Evolutionary conservation across 805 yeast species (phyloP).

Genomic region (Candida andamanensis): DNA sequence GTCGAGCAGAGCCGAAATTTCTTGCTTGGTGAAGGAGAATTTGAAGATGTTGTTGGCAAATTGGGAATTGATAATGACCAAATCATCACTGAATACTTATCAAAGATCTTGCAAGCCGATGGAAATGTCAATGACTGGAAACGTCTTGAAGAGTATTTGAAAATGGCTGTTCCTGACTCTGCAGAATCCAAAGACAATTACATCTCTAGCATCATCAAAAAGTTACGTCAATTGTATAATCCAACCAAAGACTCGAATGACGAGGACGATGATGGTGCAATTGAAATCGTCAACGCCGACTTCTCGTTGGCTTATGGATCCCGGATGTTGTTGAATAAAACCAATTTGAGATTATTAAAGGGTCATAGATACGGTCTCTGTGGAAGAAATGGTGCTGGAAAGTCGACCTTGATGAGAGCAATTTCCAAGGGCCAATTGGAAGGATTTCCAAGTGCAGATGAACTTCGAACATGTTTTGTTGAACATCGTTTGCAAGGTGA

Average conservation of each 20-base stretch:
- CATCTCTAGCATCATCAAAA: conserved; percentile 40
- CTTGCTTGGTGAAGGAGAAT: conserved; percentile 1
- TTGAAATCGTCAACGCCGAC: conserved; percentile 89
- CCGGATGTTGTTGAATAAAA: conserved; percentile 92
- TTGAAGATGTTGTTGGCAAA: conserved; percentile 6
- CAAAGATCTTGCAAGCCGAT: conserved; percentile 33
- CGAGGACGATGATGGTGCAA: conserved; percentile 69
- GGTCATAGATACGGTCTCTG: conserved; percentile 97
- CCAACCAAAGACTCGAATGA: conserved; percentile 40
- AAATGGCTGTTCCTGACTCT: conserved; percentile 22
- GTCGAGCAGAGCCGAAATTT: conserved; percentile 44
- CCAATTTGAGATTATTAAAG: conserved; percentile 77
- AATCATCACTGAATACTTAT: conserved; percentile 43
- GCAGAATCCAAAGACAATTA: conserved; percentile 33
- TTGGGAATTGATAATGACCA: conserved; percentile 24
- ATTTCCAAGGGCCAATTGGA: conserved; percentile 95
- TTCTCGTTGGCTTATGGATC: conserved; percentile 97
- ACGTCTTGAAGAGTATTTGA: conserved; percentile 50
- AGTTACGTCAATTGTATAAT: conserved; percentile 51
- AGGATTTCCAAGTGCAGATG: conserved; percentile 90
- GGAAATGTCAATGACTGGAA: conserved; percentile 44
- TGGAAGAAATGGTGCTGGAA: conserved; percentile 99
- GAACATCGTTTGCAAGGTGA: conserved; percentile 95
- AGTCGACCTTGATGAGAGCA: conserved; percentile 94
- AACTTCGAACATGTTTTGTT: conserved; percentile 88